Percentiles rank a stretch among this genome's conserved stretches.
Conservation (phyloP, 2,329 filamentous ascomycete species). For the Exophiala oligosperma region DNA sequence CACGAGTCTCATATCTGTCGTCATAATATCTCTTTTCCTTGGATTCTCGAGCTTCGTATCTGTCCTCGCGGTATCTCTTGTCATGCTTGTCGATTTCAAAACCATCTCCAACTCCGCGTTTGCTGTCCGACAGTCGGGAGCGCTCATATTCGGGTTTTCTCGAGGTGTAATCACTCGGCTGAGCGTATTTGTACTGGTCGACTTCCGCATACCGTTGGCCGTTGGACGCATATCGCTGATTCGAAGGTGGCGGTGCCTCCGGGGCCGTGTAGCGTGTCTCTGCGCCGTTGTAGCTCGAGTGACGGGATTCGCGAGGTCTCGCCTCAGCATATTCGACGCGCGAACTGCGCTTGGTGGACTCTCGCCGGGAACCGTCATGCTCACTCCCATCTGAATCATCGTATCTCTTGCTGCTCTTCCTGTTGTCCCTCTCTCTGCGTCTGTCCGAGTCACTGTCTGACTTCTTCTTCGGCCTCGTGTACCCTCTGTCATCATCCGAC, state of each 20-base stretch:
- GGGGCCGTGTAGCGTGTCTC: conserved; percentile 45
- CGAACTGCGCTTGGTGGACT: conserved; percentile 1
- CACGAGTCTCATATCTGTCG: conserved; percentile 11
- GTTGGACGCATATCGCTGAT: conserved; percentile 29
- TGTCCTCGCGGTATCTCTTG: conserved; percentile 14
- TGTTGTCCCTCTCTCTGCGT: conserved; percentile 9
- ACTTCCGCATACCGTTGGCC: conserved; percentile 30
- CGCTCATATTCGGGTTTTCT: conserved; percentile 17
- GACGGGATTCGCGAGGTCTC: conserved; percentile 16
- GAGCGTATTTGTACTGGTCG: conserved; percentile 36
- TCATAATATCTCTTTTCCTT: conserved; percentile 22
- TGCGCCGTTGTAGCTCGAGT: conserved; percentile 36
- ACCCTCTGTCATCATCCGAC: conserved; percentile 23
- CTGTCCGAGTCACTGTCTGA: conserved; percentile 24
- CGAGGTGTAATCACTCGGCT: conserved; percentile 18
- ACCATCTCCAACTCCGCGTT: conserved; percentile 26
- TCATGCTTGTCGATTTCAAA: conserved; percentile 13
- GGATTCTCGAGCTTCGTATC: conserved; percentile 20
- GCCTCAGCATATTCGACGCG: conserved; percentile 6
- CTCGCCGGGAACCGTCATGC: conserved; percentile 15
- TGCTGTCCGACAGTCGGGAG: conserved; percentile 1
- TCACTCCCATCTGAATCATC: conserved; percentile 19
- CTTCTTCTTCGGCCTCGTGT: conserved; percentile 17
- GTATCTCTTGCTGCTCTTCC: conserved; percentile 10
- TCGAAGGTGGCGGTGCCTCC: conserved; percentile 18